A percentile compares a stretch with the other conserved stretches of the same genome.
Conservation (phyloP, 768 basidiomycete genomes). For the Clitopilus hobsonii region DNA sequence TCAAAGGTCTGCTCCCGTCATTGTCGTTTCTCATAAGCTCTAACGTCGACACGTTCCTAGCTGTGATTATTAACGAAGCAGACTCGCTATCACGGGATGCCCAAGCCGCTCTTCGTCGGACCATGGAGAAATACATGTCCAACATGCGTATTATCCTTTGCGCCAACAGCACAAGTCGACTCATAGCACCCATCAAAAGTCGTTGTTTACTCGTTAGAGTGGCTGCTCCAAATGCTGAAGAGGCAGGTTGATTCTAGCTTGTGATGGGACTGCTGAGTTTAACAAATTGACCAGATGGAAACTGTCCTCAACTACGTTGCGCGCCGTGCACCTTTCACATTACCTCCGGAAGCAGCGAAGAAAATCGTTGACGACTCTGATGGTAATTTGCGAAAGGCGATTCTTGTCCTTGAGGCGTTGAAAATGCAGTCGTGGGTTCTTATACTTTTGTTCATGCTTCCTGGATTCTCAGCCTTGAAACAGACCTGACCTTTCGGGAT, state of each 20-base stretch:
- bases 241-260: conserved; percentile 47
- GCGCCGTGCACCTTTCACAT: conserved; percentile 68
- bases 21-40: too few species aligned
- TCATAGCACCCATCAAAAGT: conserved; percentile 96
- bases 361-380: conserved; percentile 77
- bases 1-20: conserved; percentile 76
- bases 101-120: conserved; percentile 92
- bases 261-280: too few species aligned
- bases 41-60: too few species aligned
- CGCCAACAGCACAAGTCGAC: conserved; percentile 89
- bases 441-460: background rate
- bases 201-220: conserved; percentile 92
- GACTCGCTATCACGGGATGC: conserved; percentile 94
- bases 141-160: conserved; percentile 97
- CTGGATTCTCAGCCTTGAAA: background rate
- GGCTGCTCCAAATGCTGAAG: conserved; percentile 74
- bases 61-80: conserved; percentile 98
- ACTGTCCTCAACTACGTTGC: conserved; percentile 77
- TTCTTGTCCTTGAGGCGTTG: conserved; percentile 91
- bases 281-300: too few species aligned
- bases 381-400: conserved; percentile 92
- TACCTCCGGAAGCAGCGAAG: conserved; percentile 73
- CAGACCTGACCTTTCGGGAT: conserved; percentile 80
- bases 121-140: conserved; percentile 99
- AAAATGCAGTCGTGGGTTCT: conserved; percentile 95